A percentile compares a stretch with the other conserved stretches of the same genome.
Evolutionary conservation across 345 rosid genomes (phyloP).

Genomic region (Brassica cretica): DNA sequence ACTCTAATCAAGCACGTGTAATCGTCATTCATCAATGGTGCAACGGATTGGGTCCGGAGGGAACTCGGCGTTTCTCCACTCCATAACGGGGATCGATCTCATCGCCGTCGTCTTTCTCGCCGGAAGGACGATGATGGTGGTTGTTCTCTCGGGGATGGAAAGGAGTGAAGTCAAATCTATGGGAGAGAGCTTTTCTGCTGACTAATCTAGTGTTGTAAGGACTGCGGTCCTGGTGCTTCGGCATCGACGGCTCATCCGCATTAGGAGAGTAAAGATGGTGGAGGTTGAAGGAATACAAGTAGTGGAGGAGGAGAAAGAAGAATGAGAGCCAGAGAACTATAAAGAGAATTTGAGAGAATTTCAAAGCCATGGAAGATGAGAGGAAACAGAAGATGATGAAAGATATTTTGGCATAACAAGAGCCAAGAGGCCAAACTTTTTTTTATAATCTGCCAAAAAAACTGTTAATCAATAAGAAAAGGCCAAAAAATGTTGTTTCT

Average conservation of each 20-base stretch:
- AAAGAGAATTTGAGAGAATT: constrained; percentile 43
- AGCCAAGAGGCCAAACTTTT: background rate
- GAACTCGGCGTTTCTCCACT: constrained; percentile 85
- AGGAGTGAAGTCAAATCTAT: constrained; percentile 61
- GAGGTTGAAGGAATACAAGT: constrained; percentile 43
- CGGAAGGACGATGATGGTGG: constrained; percentile 24
- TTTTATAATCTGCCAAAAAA: background rate
- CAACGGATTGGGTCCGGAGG: constrained; percentile 89
- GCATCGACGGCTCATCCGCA: constrained; percentile 13
- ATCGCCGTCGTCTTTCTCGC: constrained; percentile 24
- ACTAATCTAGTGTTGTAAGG: constrained; percentile 28
- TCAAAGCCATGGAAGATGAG: constrained; percentile 55
- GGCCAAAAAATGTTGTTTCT: constrained; percentile 15
- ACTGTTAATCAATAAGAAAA: background rate
- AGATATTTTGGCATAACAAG: constrained; percentile 13
- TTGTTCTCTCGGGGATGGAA: constrained; percentile 42
- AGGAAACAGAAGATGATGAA: constrained; percentile 31
- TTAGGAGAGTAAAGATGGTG: constrained; percentile 26
- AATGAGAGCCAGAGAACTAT: constrained; percentile 58
- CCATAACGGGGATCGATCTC: constrained; percentile 85
- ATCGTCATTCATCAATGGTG: constrained; percentile 60
- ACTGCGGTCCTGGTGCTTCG: background rate
- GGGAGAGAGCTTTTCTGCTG: constrained; percentile 52
- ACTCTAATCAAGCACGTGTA: constrained; percentile 1
- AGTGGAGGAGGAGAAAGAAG: constrained; percentile 51